Conservation (phyloP, 768 basidiomycete genomes). For the Phaffia tasmanica region DNA sequence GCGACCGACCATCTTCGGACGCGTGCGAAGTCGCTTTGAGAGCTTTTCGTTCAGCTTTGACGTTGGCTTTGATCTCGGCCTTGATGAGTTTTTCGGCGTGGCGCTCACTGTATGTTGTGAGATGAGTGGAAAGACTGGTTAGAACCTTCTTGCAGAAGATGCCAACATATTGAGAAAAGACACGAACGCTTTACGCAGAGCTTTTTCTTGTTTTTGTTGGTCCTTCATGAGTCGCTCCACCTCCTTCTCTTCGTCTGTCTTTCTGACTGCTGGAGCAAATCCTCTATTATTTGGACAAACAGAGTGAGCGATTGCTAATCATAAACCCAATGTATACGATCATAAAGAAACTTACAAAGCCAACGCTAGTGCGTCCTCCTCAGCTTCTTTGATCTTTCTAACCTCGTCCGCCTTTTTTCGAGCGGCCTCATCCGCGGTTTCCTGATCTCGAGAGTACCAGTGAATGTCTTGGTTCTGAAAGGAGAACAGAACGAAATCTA, state of each 20-base stretch:
- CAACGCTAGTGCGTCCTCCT: constrained; percentile 25
- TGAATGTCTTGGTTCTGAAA: constrained; percentile 17
- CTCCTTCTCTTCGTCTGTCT: constrained; percentile 1
- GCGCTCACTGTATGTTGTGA: background rate
- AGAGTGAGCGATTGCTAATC: background rate
- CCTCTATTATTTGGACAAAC: constrained; percentile 1
- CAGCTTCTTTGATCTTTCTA: constrained; percentile 24
- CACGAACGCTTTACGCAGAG: constrained; percentile 11
- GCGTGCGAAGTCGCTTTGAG: too few species aligned
- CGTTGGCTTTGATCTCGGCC: constrained; percentile 22
- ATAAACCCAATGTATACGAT: background rate
- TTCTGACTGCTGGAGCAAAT: constrained; percentile 17
- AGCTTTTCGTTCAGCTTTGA: constrained; percentile 11
- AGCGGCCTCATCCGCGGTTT: constrained; percentile 13
- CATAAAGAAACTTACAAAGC: constrained; percentile 4
- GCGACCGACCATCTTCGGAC: too few species aligned
- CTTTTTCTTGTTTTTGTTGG: constrained; percentile 1
- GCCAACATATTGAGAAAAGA: background rate
- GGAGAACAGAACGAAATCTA: background rate
- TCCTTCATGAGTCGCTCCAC: constrained; percentile 2
- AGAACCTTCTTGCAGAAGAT: too few species aligned
- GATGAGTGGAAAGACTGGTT: too few species aligned
- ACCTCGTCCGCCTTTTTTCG: constrained; percentile 12
- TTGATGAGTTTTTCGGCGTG: constrained; percentile 20
- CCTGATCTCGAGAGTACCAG: constrained; percentile 22